These are phyloP conservation scores for Huntiella moniliformis DNA, from an alignment of 2,329 filamentous ascomycete species.

Conservation along the genomic window DNA sequence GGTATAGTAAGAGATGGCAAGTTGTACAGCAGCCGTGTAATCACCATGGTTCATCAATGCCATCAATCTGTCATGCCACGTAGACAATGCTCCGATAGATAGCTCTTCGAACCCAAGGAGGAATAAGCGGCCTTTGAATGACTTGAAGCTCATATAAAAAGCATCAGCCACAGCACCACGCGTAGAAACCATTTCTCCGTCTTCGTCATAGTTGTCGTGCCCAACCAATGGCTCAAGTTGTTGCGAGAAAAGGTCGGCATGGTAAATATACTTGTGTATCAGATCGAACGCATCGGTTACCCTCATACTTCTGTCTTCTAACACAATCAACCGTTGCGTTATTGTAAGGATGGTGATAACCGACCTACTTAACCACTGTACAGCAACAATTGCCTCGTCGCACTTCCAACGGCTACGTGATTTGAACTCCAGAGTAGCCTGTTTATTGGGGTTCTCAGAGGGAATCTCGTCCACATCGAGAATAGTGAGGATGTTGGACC, in stretches of 20 bases:
- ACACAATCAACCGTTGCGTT: constrained; percentile 76
- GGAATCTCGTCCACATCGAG: constrained; percentile 66
- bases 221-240: constrained; percentile 76
- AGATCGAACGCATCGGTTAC: constrained; percentile 92
- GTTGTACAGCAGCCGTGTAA: constrained; percentile 73
- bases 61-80: constrained; percentile 88
- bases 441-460: constrained; percentile 53
- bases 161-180: constrained; percentile 94
- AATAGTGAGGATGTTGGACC: constrained; percentile 94
- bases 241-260: constrained; percentile 72
- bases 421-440: constrained; percentile 59
- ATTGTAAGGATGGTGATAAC: constrained; percentile 85
- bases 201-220: constrained; percentile 38
- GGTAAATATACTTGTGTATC: constrained; percentile 79
- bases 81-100: constrained; percentile 77
- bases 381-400: constrained; percentile 85
- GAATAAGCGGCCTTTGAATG: constrained; percentile 88
- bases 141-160: constrained; percentile 92
- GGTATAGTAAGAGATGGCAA: constrained; percentile 82
- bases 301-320: constrained; percentile 75
- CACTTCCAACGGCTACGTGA: constrained; percentile 79
- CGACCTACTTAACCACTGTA: constrained; percentile 91
- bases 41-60: constrained; percentile 95
- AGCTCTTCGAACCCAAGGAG: constrained; percentile 86
- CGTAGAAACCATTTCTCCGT: constrained; percentile 67